Evolutionary conservation across 2,329 filamentous ascomycete species (phyloP).

Genomic region (Juglanconis juglandina): DNA sequence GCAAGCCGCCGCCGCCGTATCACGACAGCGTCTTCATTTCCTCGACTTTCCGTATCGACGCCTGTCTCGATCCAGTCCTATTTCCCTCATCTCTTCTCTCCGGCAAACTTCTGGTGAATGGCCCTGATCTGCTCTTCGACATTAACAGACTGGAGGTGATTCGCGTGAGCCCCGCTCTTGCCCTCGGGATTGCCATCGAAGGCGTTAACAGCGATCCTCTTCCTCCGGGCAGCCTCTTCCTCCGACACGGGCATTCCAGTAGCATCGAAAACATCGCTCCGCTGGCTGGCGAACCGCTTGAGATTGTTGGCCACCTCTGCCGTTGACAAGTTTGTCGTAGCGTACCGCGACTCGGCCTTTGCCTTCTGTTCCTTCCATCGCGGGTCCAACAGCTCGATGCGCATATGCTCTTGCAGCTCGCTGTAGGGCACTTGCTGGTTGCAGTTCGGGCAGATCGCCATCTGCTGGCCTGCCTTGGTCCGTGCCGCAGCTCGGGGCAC

Average conservation of each 20-base stretch:
- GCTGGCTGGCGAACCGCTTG: constrained; percentile 87
- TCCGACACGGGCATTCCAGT: constrained; percentile 67
- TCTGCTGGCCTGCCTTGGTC: constrained; percentile 60
- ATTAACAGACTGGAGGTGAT: constrained; percentile 65
- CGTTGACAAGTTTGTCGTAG: constrained; percentile 82
- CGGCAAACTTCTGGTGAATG: constrained; percentile 54
- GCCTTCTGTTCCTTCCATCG: constrained; percentile 94
- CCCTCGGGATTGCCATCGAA: constrained; percentile 65
- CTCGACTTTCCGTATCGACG: not conserved
- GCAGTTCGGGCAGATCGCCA: constrained; percentile 87
- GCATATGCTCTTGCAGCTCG: constrained; percentile 89
- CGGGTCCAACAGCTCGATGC: constrained; percentile 90
- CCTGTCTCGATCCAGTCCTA: not conserved
- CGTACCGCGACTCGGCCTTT: constrained; percentile 78
- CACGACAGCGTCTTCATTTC: not conserved
- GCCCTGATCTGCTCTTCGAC: constrained; percentile 80
- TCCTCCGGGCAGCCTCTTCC: constrained; percentile 71
- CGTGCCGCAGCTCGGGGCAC: constrained; percentile 78
- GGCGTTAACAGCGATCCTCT: constrained; percentile 64
- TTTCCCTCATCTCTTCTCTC: constrained; percentile 28
- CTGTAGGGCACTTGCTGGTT: constrained; percentile 82
- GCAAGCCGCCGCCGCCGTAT: not conserved
- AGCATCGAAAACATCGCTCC: constrained; percentile 81
- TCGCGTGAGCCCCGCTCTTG: constrained; percentile 51
- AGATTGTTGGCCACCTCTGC: constrained; percentile 89